Base-by-base conservation (phyloP, 2,329 filamentous ascomycete species). In the Dryadomyces quercus-mongolicae region DNA sequence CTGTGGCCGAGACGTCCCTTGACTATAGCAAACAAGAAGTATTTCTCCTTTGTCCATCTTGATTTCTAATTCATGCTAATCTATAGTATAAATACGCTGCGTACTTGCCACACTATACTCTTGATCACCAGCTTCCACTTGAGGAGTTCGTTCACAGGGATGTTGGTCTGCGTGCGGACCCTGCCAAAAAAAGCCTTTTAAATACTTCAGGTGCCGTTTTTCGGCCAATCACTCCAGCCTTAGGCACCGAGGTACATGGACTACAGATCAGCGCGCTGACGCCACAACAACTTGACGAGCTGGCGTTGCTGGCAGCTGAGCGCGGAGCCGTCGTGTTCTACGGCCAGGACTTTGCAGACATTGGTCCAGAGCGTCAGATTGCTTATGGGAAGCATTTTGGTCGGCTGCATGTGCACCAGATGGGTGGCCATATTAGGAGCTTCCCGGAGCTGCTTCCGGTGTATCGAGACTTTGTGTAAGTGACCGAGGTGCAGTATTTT, bases 381-480 rank as follows among this genome's bases (percentile, higher is more conserved):
- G 61, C 66, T 18, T 61, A 75, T 2, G 74, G 74, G 49, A 65
- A 70, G 56, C 68, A 75, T 61, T 75, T 71, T 59, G 72, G 71
- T 10, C 63, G 62, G 4, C 61, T 74, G 25, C 70, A 74, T 54
- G 66, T 64, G n/a, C 71, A 74, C 56, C 70, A 71, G 25, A 73
- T 74, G 51, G 65, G 67, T 42, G 72, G 70, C 0, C 73, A 68
- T 51, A 63, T 62, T 3, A 68, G 70, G 25, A 69, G 73, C 56
- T 68, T 71, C 56, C 69, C 72, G 9, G 67, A 70, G 52, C 61
- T 72, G 6, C 59, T 74, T 69, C 68, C 68, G 63, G 9, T 66
- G 58, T 20, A 67, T 62, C 5, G 72, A 70, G 49, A 58, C 38
- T 55, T 55, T 52, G 55, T 56, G 47, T 55, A 43, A 46, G 53